These are phyloP conservation scores for Cryptosporidium viatorum DNA, from an alignment of 169 alveolate species.

Conservation along the genomic window DNA sequence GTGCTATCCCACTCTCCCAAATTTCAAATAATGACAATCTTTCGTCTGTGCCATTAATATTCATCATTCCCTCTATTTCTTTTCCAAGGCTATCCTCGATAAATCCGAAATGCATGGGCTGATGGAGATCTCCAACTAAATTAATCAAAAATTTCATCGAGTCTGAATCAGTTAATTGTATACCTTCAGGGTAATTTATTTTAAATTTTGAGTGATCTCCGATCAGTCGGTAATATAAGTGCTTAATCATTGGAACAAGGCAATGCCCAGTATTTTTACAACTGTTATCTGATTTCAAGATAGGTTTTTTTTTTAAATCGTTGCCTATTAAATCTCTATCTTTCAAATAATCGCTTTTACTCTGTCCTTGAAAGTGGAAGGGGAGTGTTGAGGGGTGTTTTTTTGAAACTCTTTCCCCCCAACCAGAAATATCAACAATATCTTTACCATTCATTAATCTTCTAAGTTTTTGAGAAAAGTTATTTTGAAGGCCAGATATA, in stretches of 20 bases:
- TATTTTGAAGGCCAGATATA: conserved; percentile 75
- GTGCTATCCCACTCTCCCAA: conserved; percentile 74
- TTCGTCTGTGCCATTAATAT: conserved; percentile 62
- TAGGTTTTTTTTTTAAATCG: not conserved
- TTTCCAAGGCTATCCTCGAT: conserved; percentile 76
- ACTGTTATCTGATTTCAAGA: not conserved
- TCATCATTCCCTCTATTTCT: conserved; percentile 41
- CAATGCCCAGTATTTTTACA: conserved; percentile 41
- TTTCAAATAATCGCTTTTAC: not conserved
- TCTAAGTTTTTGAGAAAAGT: conserved; percentile 63
- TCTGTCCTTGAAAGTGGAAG: conserved; percentile 61
- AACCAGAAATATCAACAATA: conserved; percentile 77
- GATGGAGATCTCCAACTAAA: conserved; percentile 86
- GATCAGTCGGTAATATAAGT: conserved; percentile 30
- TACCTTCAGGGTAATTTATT: conserved; percentile 81
- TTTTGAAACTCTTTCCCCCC: conserved; percentile 76
- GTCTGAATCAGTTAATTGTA: conserved; percentile 84
- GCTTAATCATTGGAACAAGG: conserved; percentile 62
- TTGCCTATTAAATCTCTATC: not conserved
- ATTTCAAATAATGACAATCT: conserved; percentile 36
- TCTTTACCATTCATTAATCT: conserved; percentile 77
- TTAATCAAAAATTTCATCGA: conserved; percentile 83
- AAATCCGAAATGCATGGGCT: conserved; percentile 83
- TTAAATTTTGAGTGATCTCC: conserved; percentile 1
- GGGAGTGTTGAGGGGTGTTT: conserved; percentile 74